Base-by-base conservation (phyloP, 1,284 basidiomycete species). In the Amylostereum areolatum region DNA sequence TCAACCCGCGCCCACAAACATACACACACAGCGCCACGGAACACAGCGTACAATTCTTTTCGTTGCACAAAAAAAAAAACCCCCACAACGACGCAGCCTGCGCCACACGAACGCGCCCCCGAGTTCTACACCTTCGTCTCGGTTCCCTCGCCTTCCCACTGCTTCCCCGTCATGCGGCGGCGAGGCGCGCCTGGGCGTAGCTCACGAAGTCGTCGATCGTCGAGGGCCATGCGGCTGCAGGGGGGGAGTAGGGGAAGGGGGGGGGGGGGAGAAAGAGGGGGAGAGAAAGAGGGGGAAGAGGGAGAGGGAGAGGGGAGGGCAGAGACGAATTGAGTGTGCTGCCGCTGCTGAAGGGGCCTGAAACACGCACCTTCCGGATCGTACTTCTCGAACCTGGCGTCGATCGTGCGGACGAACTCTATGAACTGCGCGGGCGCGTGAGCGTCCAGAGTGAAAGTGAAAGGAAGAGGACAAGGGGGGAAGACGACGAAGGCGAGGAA, bases 131-230 rank as follows among this genome's bases (percentile, higher is more conserved):
- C 24, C 33, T 46, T 36, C 44, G 33, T 24, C 25, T 18, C 39
- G 39, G 27, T 24, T 36, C 45, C 33, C 45, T 27, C 5, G 30
- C 12, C 34, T 41, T 7, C 39, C 27, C 46, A 45, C 49, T 43
- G 47, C 34, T 8, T 29, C 39, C 46, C 45, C 48, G n/a, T 35
- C n/a, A 35, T n/a, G 33, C 8, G 11, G 48, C 27, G 11, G 50
- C 55, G 29, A 65, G 36, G n/a, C 64, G 62, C 53, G 67, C 66
- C 63, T 73, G 80, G 35, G 80, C 84, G 62, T 77, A 85, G 46
- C 77, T 78, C n/a, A 92, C 90, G 61, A 92, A 93, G 55, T 92
- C 89, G 62, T 94, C 91, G 56, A 94, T 90, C 33, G 85, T 77
- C 36, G 89, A 91, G 3, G 92, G 91, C 91, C 92, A 95, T 1